Base-by-base conservation (phyloP, 345 rosid species). In the Citrus unshiu region DNA sequence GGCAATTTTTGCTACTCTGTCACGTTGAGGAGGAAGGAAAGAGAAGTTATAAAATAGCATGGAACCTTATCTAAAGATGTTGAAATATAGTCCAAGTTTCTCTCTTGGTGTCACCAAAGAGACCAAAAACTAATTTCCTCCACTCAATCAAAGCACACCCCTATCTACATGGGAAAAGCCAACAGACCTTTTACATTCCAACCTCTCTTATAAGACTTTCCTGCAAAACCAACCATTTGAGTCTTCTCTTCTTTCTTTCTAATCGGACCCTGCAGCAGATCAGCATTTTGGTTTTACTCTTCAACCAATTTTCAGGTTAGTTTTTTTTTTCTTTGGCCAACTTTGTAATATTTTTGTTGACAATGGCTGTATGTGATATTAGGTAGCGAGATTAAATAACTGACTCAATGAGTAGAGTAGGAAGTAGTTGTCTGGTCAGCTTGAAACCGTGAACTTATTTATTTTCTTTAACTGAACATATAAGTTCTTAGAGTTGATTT, bases 81-180 rank as follows among this genome's bases (percentile, higher is more conserved):
- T 46, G n/a, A 54, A 54, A 63, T 77, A 71, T 22, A 64, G 86
- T 68, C 86, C 83, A 84, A 72, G 81, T 70, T 73, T 82, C 86
- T 81, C 87, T 76, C 77, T 79, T 82, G 86, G 88, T 66, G 84
- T 64, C 76, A 51, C 75, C 65, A 56, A 84, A 72, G 84, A 80
- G 90, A 80, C 85, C 73, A 82, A 73, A 75, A 68, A 51, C 79
- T 51, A 87, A 49, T 90, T 82, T 88, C 87, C 84, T 68, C 97
- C 98, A 87, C 97, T 79, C 94, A 83, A 75, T 79, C 94, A 83
- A 75, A 79, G 67, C 62, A 24, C 83, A 89, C 91, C 98, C 98
- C 97, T 93, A 92, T 93, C 95, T 86, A 66, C 77, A 81, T 19
- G 75, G 89, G 80, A 93, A 90, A 89, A 82, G 94, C 90, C 93